phyloP scores from a whole-genome alignment of 192 early-diverging fungal genomes.

The Borealophlyctis nickersoniae region DNA sequence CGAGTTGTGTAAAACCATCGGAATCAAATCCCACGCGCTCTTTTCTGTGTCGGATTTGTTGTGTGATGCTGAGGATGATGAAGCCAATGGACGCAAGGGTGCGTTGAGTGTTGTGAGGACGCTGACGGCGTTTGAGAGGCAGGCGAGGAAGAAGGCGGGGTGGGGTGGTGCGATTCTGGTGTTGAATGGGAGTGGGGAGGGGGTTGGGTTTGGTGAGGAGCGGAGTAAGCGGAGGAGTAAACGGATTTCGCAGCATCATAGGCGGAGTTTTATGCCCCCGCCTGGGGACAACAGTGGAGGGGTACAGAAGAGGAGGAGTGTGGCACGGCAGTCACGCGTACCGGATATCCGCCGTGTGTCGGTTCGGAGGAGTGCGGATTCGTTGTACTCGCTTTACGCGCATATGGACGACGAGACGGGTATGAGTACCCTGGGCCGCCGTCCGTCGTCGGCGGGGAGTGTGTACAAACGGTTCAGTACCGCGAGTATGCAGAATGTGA shows the following conservation, averaged over 20 bases:
- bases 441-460: neutral
- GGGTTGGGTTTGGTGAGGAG: neutral
- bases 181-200: constrained; percentile 33
- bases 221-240: neutral
- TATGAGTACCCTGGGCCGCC: neutral
- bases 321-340: neutral
- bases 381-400: neutral
- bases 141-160: constrained; percentile 40
- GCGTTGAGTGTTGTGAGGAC: constrained; percentile 43
- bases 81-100: neutral
- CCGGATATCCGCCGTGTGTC: neutral
- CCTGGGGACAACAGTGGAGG: constrained; percentile 8
- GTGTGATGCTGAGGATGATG: constrained; percentile 27
- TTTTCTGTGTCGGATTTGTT: constrained; percentile 45
- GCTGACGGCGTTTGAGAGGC: constrained; percentile 45
- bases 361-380: neutral
- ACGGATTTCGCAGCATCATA: neutral
- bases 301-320: constrained; percentile 5
- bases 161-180: constrained; percentile 45
- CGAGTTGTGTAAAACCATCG: constrained; percentile 50
- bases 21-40: constrained; percentile 39
- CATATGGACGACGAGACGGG: neutral
- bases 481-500: too few relatives aligned
- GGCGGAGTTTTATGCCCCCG: constrained; percentile 14
- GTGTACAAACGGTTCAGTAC: neutral